Evolutionary conservation across 1,139 yeast species (phyloP), one percentile per base, ranked within the genome.

Genomic region (Ogataea hybrid): DNA sequence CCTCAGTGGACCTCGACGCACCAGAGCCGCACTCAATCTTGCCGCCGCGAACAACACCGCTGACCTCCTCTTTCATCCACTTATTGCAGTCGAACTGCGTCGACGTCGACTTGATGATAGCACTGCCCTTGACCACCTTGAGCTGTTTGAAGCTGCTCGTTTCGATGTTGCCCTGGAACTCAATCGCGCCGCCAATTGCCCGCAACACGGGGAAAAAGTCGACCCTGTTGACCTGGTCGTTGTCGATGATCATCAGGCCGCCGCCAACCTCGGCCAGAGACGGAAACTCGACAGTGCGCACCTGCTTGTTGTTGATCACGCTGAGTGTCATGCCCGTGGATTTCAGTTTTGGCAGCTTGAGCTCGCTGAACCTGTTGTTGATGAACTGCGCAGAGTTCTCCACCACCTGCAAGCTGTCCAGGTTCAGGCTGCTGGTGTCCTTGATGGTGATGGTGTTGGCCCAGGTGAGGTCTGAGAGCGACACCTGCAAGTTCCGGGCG

Each of bases 181-280:
- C 83, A 47, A 84, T 73, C 1, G 89, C 94, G 25, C 94, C 94
- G 14, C 90, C 92, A 55, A 84, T 78, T 23, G 77, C 68, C 41
- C 62, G 68, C 43, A 84, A 68, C 34, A 68, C 68, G 6, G 84
- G 77, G 48, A 84, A 73, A 52, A 79, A 82, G 57, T 77, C 70
- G 40, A 84, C 62, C 35, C 68, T 69, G n/a, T 65, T 67, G 41
- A 84, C 55, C 15, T 61, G 58, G 3, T 77, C 65, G 56, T 84
- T 84, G 52, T 82, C 78, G 3, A 77, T 71, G 37, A 84, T 63
- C 77, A 84, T 79, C 47, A 84, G 68, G 0, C 92, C 94, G 21
- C 94, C 94, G 41, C 87, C 87, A 48, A 84, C 73, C 35, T 81
- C 84, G 2, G 68, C 63, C 7, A 82, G 64, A 8, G 62, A 53